A percentile compares a stretch with the other conserved stretches of the same genome.
Evolutionary conservation across 768 basidiomycete genomes (phyloP).

Genomic region (Lactifluus piperatus): DNA sequence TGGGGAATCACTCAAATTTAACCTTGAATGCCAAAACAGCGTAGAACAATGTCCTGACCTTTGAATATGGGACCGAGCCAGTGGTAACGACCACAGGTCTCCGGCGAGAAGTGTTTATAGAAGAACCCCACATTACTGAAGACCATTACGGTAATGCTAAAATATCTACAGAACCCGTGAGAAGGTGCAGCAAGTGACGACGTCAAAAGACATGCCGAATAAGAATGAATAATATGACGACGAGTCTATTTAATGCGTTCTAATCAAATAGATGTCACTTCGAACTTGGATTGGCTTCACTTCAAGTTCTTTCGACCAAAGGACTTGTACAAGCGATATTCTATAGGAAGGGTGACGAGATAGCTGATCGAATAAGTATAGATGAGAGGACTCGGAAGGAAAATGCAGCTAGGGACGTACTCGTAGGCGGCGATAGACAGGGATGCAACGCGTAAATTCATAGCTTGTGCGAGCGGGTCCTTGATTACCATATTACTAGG

Average conservation of each 20-base stretch:
- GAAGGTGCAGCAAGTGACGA: neutral
- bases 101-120: constrained; percentile 36
- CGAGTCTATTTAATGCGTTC: neutral
- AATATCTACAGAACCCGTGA: constrained; percentile 19
- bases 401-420: neutral
- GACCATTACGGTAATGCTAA: constrained; percentile 35
- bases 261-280: neutral
- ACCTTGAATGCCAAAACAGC: neutral
- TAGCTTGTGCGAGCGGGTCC: neutral
- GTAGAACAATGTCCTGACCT: constrained; percentile 32
- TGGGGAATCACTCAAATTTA: constrained; percentile 25
- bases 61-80: constrained; percentile 50
- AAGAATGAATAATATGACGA: neutral
- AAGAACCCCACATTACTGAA: constrained; percentile 56
- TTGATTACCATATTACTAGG: too few species aligned
- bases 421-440: constrained; percentile 14
- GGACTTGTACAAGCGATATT: constrained; percentile 9
- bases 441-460: constrained; percentile 3
- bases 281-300: neutral
- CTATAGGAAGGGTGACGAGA: constrained; percentile 9
- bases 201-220: neutral
- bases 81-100: constrained; percentile 42
- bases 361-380: neutral
- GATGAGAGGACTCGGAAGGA: neutral
- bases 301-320: neutral